Evolutionary conservation across 176 grass and related monocot genomes (phyloP).

Genomic region (bread wheat (Triticum aestivum)): DNA sequence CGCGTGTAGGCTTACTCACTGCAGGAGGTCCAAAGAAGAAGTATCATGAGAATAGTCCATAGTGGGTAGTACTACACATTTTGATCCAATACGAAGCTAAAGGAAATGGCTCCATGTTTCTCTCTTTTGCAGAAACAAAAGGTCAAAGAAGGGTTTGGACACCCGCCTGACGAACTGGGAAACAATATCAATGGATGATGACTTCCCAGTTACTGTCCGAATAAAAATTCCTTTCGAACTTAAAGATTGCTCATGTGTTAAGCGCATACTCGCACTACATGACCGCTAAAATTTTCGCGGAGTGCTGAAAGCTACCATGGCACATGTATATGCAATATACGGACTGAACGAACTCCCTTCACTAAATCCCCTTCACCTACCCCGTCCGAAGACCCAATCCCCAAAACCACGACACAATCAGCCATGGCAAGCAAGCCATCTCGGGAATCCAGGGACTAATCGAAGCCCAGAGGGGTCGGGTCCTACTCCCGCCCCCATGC

Average conservation of each 20-base stretch:
- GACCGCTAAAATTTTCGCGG: not conserved
- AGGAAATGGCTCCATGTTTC: not conserved
- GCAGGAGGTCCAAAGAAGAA: constrained; percentile 30
- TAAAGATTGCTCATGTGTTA: not conserved
- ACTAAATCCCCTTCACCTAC: not conserved
- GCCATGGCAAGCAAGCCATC: constrained; percentile 1
- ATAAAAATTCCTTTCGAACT: constrained; percentile 9
- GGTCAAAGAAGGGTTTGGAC: not conserved
- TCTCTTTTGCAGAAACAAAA: not conserved
- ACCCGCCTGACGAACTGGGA: not conserved
- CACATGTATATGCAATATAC: not conserved
- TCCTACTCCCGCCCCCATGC: not conserved
- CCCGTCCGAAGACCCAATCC: constrained; percentile 5
- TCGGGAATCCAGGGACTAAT: not conserved
- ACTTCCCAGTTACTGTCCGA: not conserved
- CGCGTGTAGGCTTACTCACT: constrained; percentile 21
- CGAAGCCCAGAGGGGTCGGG: not conserved
- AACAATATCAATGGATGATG: constrained; percentile 1
- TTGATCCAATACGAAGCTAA: not conserved
- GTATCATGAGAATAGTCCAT: constrained; percentile 12
- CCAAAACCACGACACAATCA: constrained; percentile 11
- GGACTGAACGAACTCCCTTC: not conserved
- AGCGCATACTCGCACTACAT: not conserved
- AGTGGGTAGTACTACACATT: not conserved
- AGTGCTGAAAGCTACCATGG: constrained; percentile 3